Conservation (phyloP, 768 basidiomycete genomes). For the Suillus sp. region DNA sequence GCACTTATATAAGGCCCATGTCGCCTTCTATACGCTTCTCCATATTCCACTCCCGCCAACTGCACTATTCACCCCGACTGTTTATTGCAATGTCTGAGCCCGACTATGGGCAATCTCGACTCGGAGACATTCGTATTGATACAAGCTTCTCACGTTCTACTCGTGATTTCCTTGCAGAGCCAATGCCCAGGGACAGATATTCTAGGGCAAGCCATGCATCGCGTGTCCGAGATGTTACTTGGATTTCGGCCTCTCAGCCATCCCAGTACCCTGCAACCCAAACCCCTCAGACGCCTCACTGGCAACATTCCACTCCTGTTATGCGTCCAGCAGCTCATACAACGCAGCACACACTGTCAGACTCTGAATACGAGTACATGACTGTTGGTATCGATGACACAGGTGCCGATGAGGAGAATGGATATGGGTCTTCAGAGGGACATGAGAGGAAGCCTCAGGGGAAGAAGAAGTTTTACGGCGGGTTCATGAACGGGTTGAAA, state of each 20-base stretch:
- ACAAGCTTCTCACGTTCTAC: conserved; percentile 32
- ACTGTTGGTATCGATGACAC: conserved; percentile 32
- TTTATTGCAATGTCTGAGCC: conserved; percentile 28
- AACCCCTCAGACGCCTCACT: conserved; percentile 32
- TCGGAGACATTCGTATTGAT: conserved; percentile 30
- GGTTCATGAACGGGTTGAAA: conserved; percentile 33
- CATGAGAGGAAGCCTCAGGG: conserved; percentile 29
- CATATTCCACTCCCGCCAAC: conserved; percentile 10
- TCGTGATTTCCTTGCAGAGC: conserved; percentile 30
- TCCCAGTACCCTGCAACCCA: conserved; percentile 30
- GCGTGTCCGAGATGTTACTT: conserved; percentile 34
- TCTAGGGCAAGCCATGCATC: conserved; percentile 29
- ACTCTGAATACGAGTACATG: conserved; percentile 37
- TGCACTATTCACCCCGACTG: conserved; percentile 6
- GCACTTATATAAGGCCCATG: conserved; percentile 1
- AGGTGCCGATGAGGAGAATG: conserved; percentile 26
- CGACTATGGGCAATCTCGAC: conserved; percentile 18
- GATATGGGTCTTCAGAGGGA: conserved; percentile 28
- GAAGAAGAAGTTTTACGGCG: conserved; percentile 34
- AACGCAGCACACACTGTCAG: conserved; percentile 27
- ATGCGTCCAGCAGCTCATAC: conserved; percentile 25
- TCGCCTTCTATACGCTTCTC: conserved; percentile 8
- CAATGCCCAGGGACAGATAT: conserved; percentile 28
- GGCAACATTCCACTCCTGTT: conserved; percentile 28
- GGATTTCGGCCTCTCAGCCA: conserved; percentile 30